Evolutionary conservation across 371 early-diverging fungal genomes (phyloP), one percentile per base, ranked within the genome.

Genomic region (Chytridiales sp.): DNA sequence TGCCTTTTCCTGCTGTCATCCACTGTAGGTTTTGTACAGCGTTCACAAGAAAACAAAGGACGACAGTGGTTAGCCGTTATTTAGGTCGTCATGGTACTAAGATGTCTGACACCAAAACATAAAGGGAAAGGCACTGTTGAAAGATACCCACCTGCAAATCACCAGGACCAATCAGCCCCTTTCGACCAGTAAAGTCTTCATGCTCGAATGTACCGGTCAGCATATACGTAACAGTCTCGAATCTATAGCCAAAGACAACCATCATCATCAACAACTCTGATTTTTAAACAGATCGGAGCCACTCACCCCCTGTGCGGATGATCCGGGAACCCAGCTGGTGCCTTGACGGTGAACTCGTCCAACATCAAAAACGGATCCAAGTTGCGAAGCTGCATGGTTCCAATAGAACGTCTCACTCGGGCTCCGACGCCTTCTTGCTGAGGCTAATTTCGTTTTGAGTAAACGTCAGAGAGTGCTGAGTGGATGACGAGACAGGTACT

Each of bases 341-440:
- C 66, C 8, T 22, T 44, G n/a, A 84, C 79, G 48, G 64, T 67
- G 67, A 89, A 85, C 62, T 91, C 90, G 69, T 92, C 91, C 24
- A 92, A 77, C 85, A 90, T 81, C 17, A 92, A 76, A 70, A 92
- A 90, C 0, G 92, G 92, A 66, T 92, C 93, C 32, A 88, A 79
- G 64, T 86, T 81, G 40, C 84, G 75, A 13, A 88, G 75, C 19
- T 79, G 69, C 19, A 59, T 67, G 1, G 79, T 79, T 34, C 91
- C 91, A 49, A 93, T 87, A 30, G 80, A 75, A 11, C 93, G 82
- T 40, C 86, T 82, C n/a, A 93, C 90, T 4, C 69, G 62, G 39
- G 82, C 81, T 34, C 83, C 83, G 35, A 48, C 76, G 19, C 85
- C 85, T 46, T 84, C 85, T 39, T 44, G 47, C 50, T 66, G 65